Conservation (phyloP, 192 early-diverging fungal genomes). For the Irineochytrium annulatum region DNA sequence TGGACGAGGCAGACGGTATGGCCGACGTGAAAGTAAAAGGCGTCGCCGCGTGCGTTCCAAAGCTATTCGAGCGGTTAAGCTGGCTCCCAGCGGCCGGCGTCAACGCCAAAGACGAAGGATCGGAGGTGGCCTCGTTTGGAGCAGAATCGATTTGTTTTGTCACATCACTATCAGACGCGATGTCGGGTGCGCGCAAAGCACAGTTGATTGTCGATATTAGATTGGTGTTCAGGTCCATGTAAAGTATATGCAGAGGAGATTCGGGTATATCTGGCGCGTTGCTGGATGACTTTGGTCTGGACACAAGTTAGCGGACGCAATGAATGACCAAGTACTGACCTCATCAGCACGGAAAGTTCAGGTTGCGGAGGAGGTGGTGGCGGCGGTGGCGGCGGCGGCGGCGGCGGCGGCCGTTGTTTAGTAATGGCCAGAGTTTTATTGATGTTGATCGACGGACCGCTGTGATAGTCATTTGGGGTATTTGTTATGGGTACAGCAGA, state of each 20-base stretch:
- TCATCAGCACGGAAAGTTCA: no score
- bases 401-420: no score
- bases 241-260: constrained; percentile 13
- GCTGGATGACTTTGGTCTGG: no score
- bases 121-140: neutral
- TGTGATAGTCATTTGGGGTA: no score
- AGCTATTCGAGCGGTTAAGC: neutral
- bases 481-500: no score
- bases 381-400: no score
- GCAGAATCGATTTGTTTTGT: neutral
- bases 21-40: neutral
- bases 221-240: constrained; percentile 18
- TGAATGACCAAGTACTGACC: no score
- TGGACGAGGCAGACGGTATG: constrained; percentile 5
- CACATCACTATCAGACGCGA: neutral
- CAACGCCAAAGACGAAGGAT: neutral
- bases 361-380: no score
- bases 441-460: no score
- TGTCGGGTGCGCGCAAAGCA: neutral
- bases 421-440: no score
- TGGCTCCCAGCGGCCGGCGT: neutral
- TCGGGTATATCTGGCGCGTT: constrained; percentile 18
- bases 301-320: no score
- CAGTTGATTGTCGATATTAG: constrained; percentile 7
- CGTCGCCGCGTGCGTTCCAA: neutral